phyloP scores from a whole-genome alignment of 169 alveolate genomes.

The Eimeria mitis region DNA sequence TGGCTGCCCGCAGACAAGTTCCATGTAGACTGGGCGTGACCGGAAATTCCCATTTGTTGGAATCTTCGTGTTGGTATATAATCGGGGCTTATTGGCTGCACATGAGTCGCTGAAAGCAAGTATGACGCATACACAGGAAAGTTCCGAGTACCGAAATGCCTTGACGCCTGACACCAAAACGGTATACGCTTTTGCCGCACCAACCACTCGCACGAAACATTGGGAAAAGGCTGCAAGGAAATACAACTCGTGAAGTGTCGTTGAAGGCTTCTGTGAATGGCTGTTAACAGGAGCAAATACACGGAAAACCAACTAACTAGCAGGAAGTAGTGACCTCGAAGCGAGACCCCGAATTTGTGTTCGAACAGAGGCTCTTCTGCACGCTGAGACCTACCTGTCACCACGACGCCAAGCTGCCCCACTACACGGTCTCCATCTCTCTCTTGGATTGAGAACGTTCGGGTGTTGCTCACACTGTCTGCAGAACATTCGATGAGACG shows the following conservation, averaged over 20 bases:
- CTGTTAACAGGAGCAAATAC: background rate
- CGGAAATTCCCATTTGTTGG: background rate
- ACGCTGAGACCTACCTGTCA: slow-evolving; percentile 5
- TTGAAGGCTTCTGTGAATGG: background rate
- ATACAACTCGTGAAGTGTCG: background rate
- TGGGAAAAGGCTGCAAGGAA: background rate
- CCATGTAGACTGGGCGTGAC: too few relatives aligned
- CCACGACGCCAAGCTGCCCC: background rate
- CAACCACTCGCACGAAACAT: background rate
- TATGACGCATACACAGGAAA: background rate
- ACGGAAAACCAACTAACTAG: background rate
- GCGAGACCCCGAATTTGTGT: background rate
- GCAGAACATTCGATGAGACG: background rate
- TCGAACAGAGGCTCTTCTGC: background rate
- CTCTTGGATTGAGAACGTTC: background rate
- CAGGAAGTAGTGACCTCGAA: background rate
- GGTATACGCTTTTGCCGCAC: background rate
- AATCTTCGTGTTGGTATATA: background rate
- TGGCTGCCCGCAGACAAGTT: background rate
- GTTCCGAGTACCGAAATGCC: background rate
- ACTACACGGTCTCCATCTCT: background rate
- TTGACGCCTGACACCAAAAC: background rate
- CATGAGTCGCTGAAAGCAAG: background rate
- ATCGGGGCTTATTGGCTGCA: background rate
- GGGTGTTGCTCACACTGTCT: background rate